These are phyloP conservation scores for Dorcoceras hygrometricum DNA, from an alignment of 257 asterid species.

Conservation along the genomic window DNA sequence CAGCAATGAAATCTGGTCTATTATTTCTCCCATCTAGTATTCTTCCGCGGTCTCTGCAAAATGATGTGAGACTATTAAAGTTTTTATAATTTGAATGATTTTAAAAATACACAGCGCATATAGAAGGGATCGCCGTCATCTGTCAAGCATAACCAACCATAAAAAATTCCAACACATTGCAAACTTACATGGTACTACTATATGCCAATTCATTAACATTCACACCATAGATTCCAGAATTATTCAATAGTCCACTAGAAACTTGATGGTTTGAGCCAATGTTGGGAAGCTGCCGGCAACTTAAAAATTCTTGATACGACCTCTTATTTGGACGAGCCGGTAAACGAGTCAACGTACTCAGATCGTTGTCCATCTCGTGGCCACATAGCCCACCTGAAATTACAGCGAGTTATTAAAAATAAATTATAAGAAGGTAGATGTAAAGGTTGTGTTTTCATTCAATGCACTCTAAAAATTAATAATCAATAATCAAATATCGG, in stretches of 20 bases:
- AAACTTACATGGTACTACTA: slow-evolving; percentile 13
- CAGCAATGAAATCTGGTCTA: slow-evolving; percentile 17
- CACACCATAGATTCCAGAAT: neutral
- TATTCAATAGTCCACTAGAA: slow-evolving; percentile 13
- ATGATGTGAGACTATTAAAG: neutral
- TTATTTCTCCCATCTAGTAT: slow-evolving; percentile 26
- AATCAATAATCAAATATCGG: no score
- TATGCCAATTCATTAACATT: neutral
- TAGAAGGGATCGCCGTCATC: neutral
- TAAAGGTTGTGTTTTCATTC: no score
- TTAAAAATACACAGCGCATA: slow-evolving; percentile 1
- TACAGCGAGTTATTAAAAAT: neutral
- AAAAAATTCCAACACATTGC: neutral
- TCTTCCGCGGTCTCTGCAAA: slow-evolving; percentile 24
- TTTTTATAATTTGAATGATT: neutral
- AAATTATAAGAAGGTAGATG: no score
- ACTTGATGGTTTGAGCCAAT: slow-evolving; percentile 14
- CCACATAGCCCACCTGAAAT: neutral
- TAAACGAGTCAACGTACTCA: neutral
- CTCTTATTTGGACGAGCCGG: neutral
- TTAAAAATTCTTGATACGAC: neutral
- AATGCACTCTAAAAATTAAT: no score
- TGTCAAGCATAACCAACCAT: slow-evolving; percentile 17
- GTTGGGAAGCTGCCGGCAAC: neutral
- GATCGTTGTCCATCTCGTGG: slow-evolving; percentile 5